These are phyloP conservation scores for Diatrype stigma DNA, from an alignment of 2,329 filamentous ascomycete species.

Conservation along the genomic window DNA sequence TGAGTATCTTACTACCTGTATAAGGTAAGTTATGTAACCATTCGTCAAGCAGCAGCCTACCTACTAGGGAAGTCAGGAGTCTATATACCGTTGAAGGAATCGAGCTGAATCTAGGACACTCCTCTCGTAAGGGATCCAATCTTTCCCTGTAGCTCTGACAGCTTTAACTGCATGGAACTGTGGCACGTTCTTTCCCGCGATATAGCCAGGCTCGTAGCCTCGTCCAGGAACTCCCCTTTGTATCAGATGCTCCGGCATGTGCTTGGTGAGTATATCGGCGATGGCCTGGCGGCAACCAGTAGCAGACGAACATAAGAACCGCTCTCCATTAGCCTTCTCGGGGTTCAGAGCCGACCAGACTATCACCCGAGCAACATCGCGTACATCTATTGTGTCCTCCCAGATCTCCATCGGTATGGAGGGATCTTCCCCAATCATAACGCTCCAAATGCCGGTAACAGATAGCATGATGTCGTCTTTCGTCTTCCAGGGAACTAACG, in stretches of 20 bases:
- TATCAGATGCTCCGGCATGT: conserved; percentile 13
- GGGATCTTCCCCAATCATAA: conserved; percentile 16
- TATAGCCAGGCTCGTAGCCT: conserved; percentile 20
- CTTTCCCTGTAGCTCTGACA: conserved; percentile 22
- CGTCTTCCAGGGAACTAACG: conserved; percentile 21
- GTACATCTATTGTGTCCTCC: conserved; percentile 19
- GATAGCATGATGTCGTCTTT: conserved; percentile 17
- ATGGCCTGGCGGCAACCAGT: conserved; percentile 20
- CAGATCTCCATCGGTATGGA: conserved; percentile 18
- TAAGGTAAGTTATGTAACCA: too few species aligned
- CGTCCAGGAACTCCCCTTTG: conserved; percentile 15
- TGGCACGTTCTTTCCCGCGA: conserved; percentile 3
- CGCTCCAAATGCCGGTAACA: conserved; percentile 15
- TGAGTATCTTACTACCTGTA: too few species aligned
- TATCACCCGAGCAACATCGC: conserved; percentile 24
- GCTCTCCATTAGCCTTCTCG: conserved; percentile 19
- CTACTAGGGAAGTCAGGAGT: too few species aligned
- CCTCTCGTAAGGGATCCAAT: conserved; percentile 29
- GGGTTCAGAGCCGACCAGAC: conserved; percentile 21
- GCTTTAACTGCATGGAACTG: conserved; percentile 26
- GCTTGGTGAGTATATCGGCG: conserved; percentile 20
- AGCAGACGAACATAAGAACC: conserved; percentile 21
- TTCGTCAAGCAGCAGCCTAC: too few species aligned
- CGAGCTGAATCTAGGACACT: conserved; percentile 48
- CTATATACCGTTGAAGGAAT: conserved; percentile 1